phyloP scores from a whole-genome alignment of 805 yeast genomes.

The Zygotorulaspora florentina region DNA sequence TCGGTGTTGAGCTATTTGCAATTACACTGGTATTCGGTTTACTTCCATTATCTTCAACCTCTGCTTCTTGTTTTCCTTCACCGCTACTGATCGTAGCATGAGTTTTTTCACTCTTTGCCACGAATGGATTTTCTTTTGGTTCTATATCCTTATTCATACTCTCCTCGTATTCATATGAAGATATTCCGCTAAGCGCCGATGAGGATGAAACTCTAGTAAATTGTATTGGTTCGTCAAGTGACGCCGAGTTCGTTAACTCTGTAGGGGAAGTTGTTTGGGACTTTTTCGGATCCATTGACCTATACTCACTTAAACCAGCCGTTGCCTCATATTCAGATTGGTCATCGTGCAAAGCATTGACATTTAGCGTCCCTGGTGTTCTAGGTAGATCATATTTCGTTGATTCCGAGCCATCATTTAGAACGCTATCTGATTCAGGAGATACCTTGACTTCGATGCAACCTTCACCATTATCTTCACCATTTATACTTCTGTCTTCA shows the following conservation, averaged over 20 bases:
- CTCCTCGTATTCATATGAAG: slow-evolving; percentile 17
- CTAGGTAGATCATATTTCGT: slow-evolving; percentile 36
- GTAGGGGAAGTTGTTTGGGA: slow-evolving; percentile 15
- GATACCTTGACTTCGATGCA: neutral
- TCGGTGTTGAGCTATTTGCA: slow-evolving; percentile 8
- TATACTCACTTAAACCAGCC: slow-evolving; percentile 17
- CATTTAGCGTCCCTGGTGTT: slow-evolving; percentile 44
- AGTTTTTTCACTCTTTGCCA: neutral
- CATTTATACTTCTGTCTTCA: no score
- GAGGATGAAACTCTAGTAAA: slow-evolving; percentile 41
- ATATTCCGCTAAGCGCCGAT: slow-evolving; percentile 24
- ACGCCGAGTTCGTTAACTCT: slow-evolving; percentile 13
- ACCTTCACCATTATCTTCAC: no score
- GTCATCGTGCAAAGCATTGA: slow-evolving; percentile 40
- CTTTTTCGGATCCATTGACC: slow-evolving; percentile 47
- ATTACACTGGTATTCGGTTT: slow-evolving; percentile 17
- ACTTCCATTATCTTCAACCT: neutral
- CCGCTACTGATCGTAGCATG: neutral
- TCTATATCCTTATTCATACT: neutral
- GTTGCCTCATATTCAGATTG: slow-evolving; percentile 4
- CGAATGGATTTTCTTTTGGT: neutral
- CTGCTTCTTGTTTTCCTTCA: neutral
- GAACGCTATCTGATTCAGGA: neutral
- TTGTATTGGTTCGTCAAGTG: slow-evolving; percentile 40
- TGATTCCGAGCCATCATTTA: neutral